phyloP scores from a whole-genome alignment of 495 filamentous ascomycete species.

The Corynascus novoguineensis region DNA sequence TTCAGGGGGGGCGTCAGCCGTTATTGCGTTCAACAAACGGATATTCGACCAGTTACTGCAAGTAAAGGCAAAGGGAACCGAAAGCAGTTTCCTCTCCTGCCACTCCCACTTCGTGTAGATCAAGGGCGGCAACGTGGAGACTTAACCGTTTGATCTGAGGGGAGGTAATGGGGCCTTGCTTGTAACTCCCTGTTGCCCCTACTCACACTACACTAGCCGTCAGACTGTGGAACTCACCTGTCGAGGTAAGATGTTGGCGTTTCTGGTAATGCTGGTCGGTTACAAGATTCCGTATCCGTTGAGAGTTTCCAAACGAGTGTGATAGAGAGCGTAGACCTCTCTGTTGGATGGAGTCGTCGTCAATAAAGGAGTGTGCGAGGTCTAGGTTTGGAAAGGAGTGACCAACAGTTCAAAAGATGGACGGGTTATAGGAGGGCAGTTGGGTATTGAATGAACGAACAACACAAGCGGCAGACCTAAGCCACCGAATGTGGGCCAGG shows the following conservation, averaged over 20 bases:
- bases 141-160: no score
- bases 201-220: no score
- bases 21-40: neutral
- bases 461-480: constrained; percentile 4
- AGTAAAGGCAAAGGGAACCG: no score
- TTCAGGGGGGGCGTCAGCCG: neutral
- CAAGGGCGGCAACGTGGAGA: neutral
- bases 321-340: constrained; percentile 50
- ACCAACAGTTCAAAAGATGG: constrained; percentile 28
- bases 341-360: constrained; percentile 42
- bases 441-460: constrained; percentile 22
- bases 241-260: neutral
- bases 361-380: constrained; percentile 22
- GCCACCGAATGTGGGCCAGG: no score
- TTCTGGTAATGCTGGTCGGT: neutral
- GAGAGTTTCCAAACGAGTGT: constrained; percentile 53
- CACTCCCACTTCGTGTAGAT: neutral
- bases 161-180: no score
- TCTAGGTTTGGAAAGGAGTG: constrained; percentile 24
- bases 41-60: no score
- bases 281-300: constrained; percentile 17
- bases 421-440: constrained; percentile 23
- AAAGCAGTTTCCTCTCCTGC: no score
- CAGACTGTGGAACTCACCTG: constrained; percentile 12
- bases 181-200: neutral